Evolutionary conservation across 257 asterid genomes (phyloP), one percentile per base, ranked within the genome.

Genomic region (Orobanche coerulescens): DNA sequence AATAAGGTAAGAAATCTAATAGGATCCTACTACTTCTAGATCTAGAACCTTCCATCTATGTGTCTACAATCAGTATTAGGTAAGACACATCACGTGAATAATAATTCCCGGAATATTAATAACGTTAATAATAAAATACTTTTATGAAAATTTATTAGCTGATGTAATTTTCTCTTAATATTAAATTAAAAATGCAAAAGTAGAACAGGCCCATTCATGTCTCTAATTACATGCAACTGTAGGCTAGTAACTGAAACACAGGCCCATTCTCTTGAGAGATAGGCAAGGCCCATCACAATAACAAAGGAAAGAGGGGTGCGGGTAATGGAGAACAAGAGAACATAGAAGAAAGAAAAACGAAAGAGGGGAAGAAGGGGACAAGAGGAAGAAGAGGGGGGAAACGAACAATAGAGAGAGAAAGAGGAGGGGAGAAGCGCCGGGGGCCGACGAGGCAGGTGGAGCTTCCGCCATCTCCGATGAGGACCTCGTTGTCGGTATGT

Each of bases 381-480:
- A 16, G 61, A 54, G 62, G 56, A 20, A 62, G 49, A 30, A 26
- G 13, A 39, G 13, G 66, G 16, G 19, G 18, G 40, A 28, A 33
- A 14, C 5, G 61, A 20, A 8, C 14, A 19, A 14, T 2, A 16
- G 48, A 19, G 25, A 46, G 18, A 22, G 16, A 23, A 2, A 30
- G n/a, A 22, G 61, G 59, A 62, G 26, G 53, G 53, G 53, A 46
- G 58, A 47, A 53, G 66, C 60, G 49, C 51, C 47, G 61, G 30
- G 40, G 18, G 67, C 71, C 51, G 58, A n/a, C 49, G 65, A 58
- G 49, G 69, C 69, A 5, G 58, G 65, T 59, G 64, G 61, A 13
- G 46, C 60, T 65, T 51, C 54, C 60, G 44, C 39, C 68, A 26
- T 51, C 51, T 19, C 69, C 58, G 62, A 74, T 69, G 78, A 73